Evolutionary conservation across 2,329 filamentous ascomycete species (phyloP), one percentile per base, ranked within the genome.

Genomic region (Claviceps monticola): DNA sequence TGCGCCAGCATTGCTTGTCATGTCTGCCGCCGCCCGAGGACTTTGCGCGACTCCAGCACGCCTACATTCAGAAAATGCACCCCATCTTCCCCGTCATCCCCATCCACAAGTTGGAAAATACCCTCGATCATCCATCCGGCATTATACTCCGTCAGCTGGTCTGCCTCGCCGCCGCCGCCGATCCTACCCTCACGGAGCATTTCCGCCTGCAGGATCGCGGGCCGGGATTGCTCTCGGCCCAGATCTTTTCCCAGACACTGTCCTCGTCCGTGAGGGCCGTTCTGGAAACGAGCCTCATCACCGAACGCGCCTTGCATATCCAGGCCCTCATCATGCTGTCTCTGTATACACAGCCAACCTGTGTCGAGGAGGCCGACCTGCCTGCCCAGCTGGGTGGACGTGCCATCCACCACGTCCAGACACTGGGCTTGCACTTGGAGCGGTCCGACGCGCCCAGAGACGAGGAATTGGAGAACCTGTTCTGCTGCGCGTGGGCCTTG

Each of bases 401-500:
- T 17, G 78, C 78, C 1, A 70, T 79, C 8, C 77, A 81, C 50
- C 75, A 82, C 52, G 71, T 75, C 41, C 74, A 80, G 42, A 80
- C 76, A 0, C 64, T 81, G 0, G 66, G 79, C 1, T 59, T 81
- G 17, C 79, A 83, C 51, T 67, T 82, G 0, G 55, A 71, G 0
- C 65, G 66, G 3, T 67, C 71, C 50, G 62, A 70, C 48, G 67
- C 59, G 21, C 63, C 67, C 0, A 68, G 68, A 26, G 62, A 65
- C 9, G 66, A 71, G 43, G 69, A 72, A 26, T 64, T 72, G 2
- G 72, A 75, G 50, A 71, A 68, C 2, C 57, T 82, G 2, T 79
- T 80, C 45, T 82, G 77, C 57, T 76, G 74, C 6, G 66, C 80
- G 0, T 83, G 78, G 78, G 78, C 78, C 0, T 61, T 83, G 1